Evolutionary conservation across 495 filamentous ascomycete genomes (phyloP), one percentile per base, ranked within the genome.

Genomic region (Amphirosellinia nigrospora): DNA sequence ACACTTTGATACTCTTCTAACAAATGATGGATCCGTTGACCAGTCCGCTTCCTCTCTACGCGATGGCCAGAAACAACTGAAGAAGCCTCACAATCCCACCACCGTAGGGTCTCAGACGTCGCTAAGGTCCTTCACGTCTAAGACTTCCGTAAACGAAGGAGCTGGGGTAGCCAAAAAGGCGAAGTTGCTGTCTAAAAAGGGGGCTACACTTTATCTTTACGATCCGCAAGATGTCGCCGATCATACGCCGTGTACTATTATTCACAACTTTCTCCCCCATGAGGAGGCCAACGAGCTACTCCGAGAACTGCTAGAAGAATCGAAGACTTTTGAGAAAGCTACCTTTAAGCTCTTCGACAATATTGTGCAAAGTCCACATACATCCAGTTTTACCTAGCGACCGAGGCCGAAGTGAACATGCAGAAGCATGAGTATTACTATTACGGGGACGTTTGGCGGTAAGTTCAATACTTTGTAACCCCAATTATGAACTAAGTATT

Each of bases 321-420:
- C 91, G 1, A 79, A 85, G n/a, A 87, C 92, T 0, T 98, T 94
- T 76, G 82, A 87, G 50, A 87, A 86, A 66, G 87, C 88, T 34
- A 88, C 87, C 1, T 97, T 98, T 73, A 91, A 93, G 72, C 81
- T 98, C 8, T 98, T 98, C 77, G 92, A 94, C 52, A 91, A 90
- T 34, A 87, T 92, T 0, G 95, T 97, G 4, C 83, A 90, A 66
- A 93, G 89, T 70, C 93, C 93, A 0, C 94, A 97, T 78, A 93
- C 91, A 0, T 86, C 89, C 19, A 86, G 88, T 71, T 90, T 98
- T 98, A 94, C 75, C 92, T 97, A 1, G 88, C 90, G 13, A 89
- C 81, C 26, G 78, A 86, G 10, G 85, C 91, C 64, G 90, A 94
- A 61, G 70, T 85, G 16, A 72, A 80, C 68, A 82, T 80, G 68